These are phyloP conservation scores for Pythium rishiriense DNA, from an alignment of 352 stramenopile species.

Conservation along the genomic window DNA sequence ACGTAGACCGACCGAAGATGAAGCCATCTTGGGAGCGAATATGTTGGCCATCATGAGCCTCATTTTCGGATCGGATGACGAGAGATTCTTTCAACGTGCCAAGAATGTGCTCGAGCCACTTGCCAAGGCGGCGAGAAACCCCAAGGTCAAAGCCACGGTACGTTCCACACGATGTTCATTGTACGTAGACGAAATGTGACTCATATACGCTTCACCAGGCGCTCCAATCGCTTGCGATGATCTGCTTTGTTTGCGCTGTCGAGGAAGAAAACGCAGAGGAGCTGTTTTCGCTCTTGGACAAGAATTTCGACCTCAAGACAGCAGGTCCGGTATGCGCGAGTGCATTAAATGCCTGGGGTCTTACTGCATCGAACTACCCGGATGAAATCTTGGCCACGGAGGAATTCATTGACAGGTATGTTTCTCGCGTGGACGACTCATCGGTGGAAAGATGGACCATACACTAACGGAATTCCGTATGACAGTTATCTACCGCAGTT, in stretches of 20 bases:
- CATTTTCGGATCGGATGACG: conserved; percentile 73
- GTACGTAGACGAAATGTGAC: no score
- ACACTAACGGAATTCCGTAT: background rate
- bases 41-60: conserved; percentile 76
- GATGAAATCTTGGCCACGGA: conserved; percentile 55
- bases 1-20: conserved; percentile 67
- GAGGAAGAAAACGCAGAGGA: conserved; percentile 78
- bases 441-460: no score
- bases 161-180: no score
- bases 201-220: conserved; percentile 32
- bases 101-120: conserved; percentile 75
- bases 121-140: conserved; percentile 59
- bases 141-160: conserved; percentile 69
- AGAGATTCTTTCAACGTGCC: conserved; percentile 73
- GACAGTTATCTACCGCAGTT: conserved; percentile 71
- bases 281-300: conserved; percentile 62
- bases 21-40: conserved; percentile 63
- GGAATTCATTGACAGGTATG: conserved; percentile 62
- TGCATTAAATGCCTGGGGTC: conserved; percentile 73
- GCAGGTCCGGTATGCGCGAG: conserved; percentile 57
- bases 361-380: conserved; percentile 61
- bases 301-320: conserved; percentile 72
- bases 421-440: no score
- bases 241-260: conserved; percentile 77
- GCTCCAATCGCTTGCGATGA: conserved; percentile 66